Base-by-base conservation (phyloP, 345 rosid species). In the Erucastrum elatum region DNA sequence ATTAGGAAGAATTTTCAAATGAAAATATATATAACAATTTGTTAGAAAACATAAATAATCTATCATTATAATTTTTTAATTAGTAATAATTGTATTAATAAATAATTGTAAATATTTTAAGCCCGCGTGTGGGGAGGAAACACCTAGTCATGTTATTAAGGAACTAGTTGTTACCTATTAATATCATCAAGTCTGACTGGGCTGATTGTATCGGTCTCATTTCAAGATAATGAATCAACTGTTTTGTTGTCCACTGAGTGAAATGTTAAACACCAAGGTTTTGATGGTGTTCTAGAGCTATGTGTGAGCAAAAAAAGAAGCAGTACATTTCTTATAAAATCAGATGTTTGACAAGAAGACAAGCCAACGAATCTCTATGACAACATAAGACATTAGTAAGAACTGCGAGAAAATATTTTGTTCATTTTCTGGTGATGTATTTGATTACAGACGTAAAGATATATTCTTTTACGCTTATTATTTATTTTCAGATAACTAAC, bases 401-500 rank as follows among this genome's bases (percentile, higher is more conserved):
- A 79, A 60, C 8, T 73, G 17, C 46, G 37, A 13, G 49, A 56
- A 70, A 74, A 69, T 26, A 75, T 70, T 63, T 75, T 41, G 72
- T 70, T 68, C 71, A 62, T 46, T 44, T 46, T 5, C 16, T 46
- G 55, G 55, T 46, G 13, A 12, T 46, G 16, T 1, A 46, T 13
- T 12, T 46, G 55, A 12, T 13, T 46, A 51, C 29, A 51, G 60
- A 61, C 13, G 72, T 67, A 6, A 66, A 53, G 70, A 68, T 61
- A 61, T 79, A 3, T 46, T 78, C 17, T 55, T 8, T 8, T 70
- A 35, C 25, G 35, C 62, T 63, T 75, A 74, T 64, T 62, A 6
- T 68, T 63, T 56, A n/a, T 72, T 12, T 55, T 68, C 70, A 64
- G 21, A 75, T 80, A 75, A 75, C 60, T 70, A 55, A 17, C 25